A percentile compares a stretch with the other conserved stretches of the same genome.
Conservation (phyloP, 1,139 yeast genomes). For the Diutina siamensis region DNA sequence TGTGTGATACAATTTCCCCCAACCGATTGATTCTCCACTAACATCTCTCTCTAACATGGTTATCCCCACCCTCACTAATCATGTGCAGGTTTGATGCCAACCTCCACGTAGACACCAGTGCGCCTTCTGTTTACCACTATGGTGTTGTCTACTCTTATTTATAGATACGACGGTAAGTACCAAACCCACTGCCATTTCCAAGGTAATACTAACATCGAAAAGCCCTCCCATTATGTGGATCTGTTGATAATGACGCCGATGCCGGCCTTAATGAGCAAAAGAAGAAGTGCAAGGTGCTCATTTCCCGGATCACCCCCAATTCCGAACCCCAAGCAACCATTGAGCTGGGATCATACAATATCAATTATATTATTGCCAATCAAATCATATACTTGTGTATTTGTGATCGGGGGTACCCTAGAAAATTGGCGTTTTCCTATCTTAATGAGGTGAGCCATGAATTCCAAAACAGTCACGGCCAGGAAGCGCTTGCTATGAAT, state of each 20-base stretch:
- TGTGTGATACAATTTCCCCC: too few relatives aligned
- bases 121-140: slow-evolving; percentile 14
- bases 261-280: slow-evolving; percentile 59
- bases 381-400: slow-evolving; percentile 68
- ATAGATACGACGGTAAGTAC: slow-evolving; percentile 60
- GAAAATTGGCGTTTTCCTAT: slow-evolving; percentile 82
- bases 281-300: slow-evolving; percentile 70
- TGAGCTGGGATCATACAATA: slow-evolving; percentile 63
- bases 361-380: slow-evolving; percentile 61
- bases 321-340: slow-evolving; percentile 82
- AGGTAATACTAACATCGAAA: neutral
- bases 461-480: slow-evolving; percentile 69
- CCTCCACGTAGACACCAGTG: slow-evolving; percentile 2
- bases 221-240: slow-evolving; percentile 88
- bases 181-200: too few relatives aligned
- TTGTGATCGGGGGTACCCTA: slow-evolving; percentile 69
- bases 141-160: slow-evolving; percentile 66
- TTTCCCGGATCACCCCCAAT: slow-evolving; percentile 65
- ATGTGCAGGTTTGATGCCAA: neutral
- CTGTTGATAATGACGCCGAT: slow-evolving; percentile 71
- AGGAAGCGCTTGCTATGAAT: slow-evolving; percentile 47
- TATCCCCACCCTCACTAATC: neutral
- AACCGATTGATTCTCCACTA: too few relatives aligned
- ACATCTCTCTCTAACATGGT: too few relatives aligned
- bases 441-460: slow-evolving; percentile 73